Evolutionary conservation across 805 yeast genomes (phyloP).

Genomic region (Yueomyces sp.): DNA sequence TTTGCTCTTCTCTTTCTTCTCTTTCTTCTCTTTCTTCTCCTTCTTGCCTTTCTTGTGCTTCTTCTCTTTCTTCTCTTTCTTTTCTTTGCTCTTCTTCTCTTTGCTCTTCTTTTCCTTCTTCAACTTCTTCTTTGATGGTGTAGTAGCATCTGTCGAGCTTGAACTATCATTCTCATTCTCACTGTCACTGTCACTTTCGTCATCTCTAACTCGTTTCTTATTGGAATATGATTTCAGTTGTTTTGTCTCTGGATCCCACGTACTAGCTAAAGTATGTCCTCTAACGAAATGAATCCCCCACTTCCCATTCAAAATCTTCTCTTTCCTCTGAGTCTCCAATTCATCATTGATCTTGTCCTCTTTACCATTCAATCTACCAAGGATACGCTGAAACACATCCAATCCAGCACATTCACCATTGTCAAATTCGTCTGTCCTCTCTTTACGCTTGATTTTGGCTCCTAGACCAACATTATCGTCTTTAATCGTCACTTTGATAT

Average conservation of each 20-base stretch:
- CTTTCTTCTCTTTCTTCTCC: conserved; percentile 19
- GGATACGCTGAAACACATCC: conserved; percentile 81
- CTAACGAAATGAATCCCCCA: conserved; percentile 81
- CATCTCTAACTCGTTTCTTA: conserved; percentile 21
- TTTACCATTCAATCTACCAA: conserved; percentile 82
- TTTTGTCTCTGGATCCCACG: conserved; percentile 58
- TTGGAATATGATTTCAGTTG: conserved; percentile 20
- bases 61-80: conserved; percentile 15
- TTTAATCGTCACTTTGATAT: conserved; percentile 70
- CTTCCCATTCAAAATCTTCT: conserved; percentile 64
- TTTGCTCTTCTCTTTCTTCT: conserved; percentile 21
- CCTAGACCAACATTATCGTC: conserved; percentile 83
- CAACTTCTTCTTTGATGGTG: conserved; percentile 18
- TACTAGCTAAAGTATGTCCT: conserved; percentile 73
- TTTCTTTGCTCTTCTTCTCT: conserved; percentile 14
- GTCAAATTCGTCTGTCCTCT: conserved; percentile 54
- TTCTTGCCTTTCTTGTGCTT: conserved; percentile 19
- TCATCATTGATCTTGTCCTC: conserved; percentile 53
- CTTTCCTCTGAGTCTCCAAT: conserved; percentile 53
- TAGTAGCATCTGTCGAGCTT: conserved; percentile 12
- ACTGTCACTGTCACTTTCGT: conserved; percentile 15
- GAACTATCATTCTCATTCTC: conserved; percentile 15
- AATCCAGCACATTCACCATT: conserved; percentile 80
- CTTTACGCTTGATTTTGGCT: conserved; percentile 51
- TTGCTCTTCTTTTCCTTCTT: conserved; percentile 18